Evolutionary conservation across 148 eudicot species (phyloP).

Genomic region (Salicornia ramosissima): DNA sequence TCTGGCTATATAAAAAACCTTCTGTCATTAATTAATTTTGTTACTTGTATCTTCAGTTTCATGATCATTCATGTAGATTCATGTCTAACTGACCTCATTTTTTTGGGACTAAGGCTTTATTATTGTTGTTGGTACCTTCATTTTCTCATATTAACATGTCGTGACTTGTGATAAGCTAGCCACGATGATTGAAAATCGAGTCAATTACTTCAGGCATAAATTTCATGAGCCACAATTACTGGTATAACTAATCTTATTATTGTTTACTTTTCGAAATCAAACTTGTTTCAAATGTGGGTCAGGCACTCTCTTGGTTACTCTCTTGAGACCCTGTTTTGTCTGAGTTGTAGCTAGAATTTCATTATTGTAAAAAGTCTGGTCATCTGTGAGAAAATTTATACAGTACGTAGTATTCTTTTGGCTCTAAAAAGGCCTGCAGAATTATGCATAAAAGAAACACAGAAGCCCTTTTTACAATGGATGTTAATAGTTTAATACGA

Average conservation of each 20-base stretch:
- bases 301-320: background rate
- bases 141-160: no score
- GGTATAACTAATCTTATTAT: background rate
- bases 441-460: background rate
- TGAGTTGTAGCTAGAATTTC: background rate
- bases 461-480: background rate
- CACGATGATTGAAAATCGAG: background rate
- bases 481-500: background rate
- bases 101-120: no score
- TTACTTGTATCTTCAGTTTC: no score
- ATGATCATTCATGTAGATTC: no score
- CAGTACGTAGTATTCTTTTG: background rate
- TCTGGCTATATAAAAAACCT: background rate
- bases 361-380: background rate
- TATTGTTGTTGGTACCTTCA: background rate
- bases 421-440: background rate
- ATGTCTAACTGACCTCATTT: no score
- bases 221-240: background rate
- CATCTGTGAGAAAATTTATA: background rate
- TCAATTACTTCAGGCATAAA: background rate
- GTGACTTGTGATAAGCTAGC: background rate
- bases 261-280: background rate
- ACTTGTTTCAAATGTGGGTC: background rate
- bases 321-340: background rate
- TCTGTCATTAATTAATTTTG: background rate